A percentile compares a stretch with the other conserved stretches of the same genome.
These are phyloP conservation scores for Syzygium jambos DNA, from an alignment of 345 rosid genomes.

Conservation along the genomic window DNA sequence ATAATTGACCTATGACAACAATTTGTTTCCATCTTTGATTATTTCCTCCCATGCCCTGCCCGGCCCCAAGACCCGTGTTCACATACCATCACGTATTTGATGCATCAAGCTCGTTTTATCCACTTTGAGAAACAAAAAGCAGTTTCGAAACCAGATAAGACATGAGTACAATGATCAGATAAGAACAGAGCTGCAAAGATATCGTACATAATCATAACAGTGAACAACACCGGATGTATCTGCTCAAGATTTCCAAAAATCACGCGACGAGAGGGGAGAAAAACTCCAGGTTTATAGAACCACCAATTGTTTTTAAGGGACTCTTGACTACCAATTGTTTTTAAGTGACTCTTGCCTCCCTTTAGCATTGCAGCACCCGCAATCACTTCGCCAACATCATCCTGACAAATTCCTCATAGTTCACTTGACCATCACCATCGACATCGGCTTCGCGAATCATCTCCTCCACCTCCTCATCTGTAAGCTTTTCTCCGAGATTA, in stretches of 20 bases:
- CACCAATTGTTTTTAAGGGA: neutral
- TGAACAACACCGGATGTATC: neutral
- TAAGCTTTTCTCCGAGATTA: conserved; percentile 42
- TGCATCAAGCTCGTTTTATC: neutral
- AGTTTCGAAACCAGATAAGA: neutral
- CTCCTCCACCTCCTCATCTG: conserved; percentile 42
- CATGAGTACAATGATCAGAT: neutral
- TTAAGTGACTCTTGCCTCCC: neutral
- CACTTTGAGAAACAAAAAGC: neutral
- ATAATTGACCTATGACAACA: neutral
- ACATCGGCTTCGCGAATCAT: conserved; percentile 39
- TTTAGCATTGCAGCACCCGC: neutral
- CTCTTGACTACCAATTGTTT: neutral
- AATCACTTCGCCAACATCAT: conserved; percentile 38
- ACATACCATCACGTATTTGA: neutral
- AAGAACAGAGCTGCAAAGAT: neutral
- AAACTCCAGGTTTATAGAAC: neutral
- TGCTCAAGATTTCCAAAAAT: neutral
- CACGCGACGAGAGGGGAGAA: neutral
- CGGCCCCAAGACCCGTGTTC: neutral
- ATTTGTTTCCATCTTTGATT: neutral
- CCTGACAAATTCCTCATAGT: conserved; percentile 29
- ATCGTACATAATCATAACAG: neutral
- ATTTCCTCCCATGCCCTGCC: neutral
- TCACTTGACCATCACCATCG: conserved; percentile 46